These are phyloP conservation scores for Sclerotinia glacialis DNA, from an alignment of 2,329 filamentous ascomycete genomes.

Conservation along the genomic window DNA sequence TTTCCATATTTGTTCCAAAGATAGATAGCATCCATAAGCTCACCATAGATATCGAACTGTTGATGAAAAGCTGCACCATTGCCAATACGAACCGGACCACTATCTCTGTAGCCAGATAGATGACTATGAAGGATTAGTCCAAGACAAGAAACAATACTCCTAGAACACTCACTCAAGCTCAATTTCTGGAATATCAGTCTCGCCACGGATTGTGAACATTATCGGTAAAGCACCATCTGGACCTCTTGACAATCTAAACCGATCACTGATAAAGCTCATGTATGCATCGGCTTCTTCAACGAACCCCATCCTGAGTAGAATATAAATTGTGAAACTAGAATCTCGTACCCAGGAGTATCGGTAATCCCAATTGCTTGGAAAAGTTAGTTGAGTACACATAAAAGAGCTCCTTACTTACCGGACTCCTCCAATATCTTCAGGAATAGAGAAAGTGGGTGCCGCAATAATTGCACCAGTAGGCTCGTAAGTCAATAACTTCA, in stretches of 20 bases:
- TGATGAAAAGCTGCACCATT: slow-evolving; percentile 75
- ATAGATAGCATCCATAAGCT: slow-evolving; percentile 75
- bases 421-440: slow-evolving; percentile 67
- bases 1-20: slow-evolving; percentile 78
- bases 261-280: slow-evolving; percentile 73
- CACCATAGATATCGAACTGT: slow-evolving; percentile 77
- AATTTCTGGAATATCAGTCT: slow-evolving; percentile 69
- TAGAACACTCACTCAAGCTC: slow-evolving; percentile 49
- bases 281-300: slow-evolving; percentile 73
- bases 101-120: slow-evolving; percentile 69
- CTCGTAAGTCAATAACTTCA: slow-evolving; percentile 76
- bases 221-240: slow-evolving; percentile 66
- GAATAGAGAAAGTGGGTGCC: slow-evolving; percentile 73
- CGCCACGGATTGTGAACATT: slow-evolving; percentile 77
- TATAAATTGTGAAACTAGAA: slow-evolving; percentile 74
- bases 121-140: slow-evolving; percentile 44
- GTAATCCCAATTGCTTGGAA: slow-evolving; percentile 62
- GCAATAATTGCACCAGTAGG: slow-evolving; percentile 76
- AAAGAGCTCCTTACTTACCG: slow-evolving; percentile 39
- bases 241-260: slow-evolving; percentile 60
- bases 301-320: slow-evolving; percentile 73
- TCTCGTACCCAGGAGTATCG: slow-evolving; percentile 78
- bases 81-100: slow-evolving; percentile 70
- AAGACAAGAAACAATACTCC: background rate
- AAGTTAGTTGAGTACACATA: slow-evolving; percentile 13